Percentiles rank a stretch among this genome's conserved stretches.
Evolutionary conservation across 805 yeast genomes (phyloP).

Genomic region (Cephaloascus albidus): DNA sequence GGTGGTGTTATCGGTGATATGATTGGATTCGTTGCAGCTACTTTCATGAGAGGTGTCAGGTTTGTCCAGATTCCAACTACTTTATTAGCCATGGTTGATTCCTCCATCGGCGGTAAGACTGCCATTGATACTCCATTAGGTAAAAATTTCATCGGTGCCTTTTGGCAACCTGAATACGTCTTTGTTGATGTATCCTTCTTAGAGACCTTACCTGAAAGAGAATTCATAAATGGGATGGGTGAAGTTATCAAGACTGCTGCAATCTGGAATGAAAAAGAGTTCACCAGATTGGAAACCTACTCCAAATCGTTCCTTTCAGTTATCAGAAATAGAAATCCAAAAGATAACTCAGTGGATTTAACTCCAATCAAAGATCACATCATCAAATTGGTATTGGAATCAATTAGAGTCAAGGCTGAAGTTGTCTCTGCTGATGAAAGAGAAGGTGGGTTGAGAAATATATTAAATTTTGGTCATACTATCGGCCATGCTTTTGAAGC

Average conservation of each 20-base stretch:
- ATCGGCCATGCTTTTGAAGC: slow-evolving; percentile 99
- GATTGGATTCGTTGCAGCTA: slow-evolving; percentile 99
- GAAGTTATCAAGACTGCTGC: slow-evolving; percentile 98
- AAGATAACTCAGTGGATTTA: slow-evolving; percentile 48
- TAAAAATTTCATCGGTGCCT: slow-evolving; percentile 92
- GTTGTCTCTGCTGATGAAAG: slow-evolving; percentile 93
- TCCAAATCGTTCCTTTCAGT: slow-evolving; percentile 61
- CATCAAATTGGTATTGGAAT: slow-evolving; percentile 70
- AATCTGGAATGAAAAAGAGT: slow-evolving; percentile 89
- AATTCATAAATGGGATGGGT: slow-evolving; percentile 96
- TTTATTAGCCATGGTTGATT: slow-evolving; percentile 92
- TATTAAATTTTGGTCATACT: slow-evolving; percentile 92
- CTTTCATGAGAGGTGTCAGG: slow-evolving; percentile 96
- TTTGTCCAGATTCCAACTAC: slow-evolving; percentile 93
- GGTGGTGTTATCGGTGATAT: slow-evolving; percentile 99
- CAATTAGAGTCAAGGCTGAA: slow-evolving; percentile 84
- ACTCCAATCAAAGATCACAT: slow-evolving; percentile 64
- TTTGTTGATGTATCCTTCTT: slow-evolving; percentile 83
- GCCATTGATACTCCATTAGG: slow-evolving; percentile 97
- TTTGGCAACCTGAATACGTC: slow-evolving; percentile 91
- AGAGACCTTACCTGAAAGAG: slow-evolving; percentile 83
- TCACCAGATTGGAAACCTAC: slow-evolving; percentile 72
- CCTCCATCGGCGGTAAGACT: slow-evolving; percentile 96
- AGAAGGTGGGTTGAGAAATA: slow-evolving; percentile 87
- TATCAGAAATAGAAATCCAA: slow-evolving; percentile 37